Evolutionary conservation across 2,329 filamentous ascomycete genomes (phyloP).

Genomic region (Diaporthe citrichinensis): DNA sequence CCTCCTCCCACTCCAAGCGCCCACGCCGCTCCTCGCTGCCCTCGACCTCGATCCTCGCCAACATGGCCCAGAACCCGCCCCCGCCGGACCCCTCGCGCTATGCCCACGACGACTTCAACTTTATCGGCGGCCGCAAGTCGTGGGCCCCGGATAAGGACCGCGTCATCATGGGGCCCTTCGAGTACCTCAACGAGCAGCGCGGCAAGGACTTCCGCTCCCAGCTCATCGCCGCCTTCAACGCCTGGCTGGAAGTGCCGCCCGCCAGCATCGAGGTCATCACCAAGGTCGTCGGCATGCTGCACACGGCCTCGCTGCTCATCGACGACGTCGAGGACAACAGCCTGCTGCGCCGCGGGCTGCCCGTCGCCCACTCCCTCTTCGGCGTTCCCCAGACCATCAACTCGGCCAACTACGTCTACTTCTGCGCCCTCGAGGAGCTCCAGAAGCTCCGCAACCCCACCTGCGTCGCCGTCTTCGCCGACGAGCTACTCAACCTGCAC

Average conservation of each 20-base stretch:
- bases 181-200: constrained; percentile 83
- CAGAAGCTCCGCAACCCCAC: constrained; percentile 76
- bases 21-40: constrained; percentile 50
- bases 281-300: constrained; percentile 85
- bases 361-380: constrained; percentile 88
- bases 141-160: constrained; percentile 84
- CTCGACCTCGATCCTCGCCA: constrained; percentile 51
- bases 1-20: constrained; percentile 42
- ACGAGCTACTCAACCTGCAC: constrained; percentile 88
- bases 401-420: constrained; percentile 91
- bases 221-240: constrained; percentile 85
- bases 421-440: constrained; percentile 82
- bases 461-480: constrained; percentile 80
- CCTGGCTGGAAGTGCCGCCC: constrained; percentile 81
- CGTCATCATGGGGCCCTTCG: constrained; percentile 82
- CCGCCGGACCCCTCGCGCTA: constrained; percentile 67
- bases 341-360: constrained; percentile 79
- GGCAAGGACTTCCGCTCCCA: constrained; percentile 89
- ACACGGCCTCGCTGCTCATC: constrained; percentile 85
- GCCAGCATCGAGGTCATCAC: constrained; percentile 81
- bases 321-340: constrained; percentile 88
- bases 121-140: constrained; percentile 59
- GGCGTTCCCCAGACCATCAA: constrained; percentile 92
- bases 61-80: constrained; percentile 54
- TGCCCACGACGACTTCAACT: constrained; percentile 69